A percentile compares a stretch with the other conserved stretches of the same genome.
Conservation (phyloP, 2,329 filamentous ascomycete genomes). For the Colletotrichum sp. region DNA sequence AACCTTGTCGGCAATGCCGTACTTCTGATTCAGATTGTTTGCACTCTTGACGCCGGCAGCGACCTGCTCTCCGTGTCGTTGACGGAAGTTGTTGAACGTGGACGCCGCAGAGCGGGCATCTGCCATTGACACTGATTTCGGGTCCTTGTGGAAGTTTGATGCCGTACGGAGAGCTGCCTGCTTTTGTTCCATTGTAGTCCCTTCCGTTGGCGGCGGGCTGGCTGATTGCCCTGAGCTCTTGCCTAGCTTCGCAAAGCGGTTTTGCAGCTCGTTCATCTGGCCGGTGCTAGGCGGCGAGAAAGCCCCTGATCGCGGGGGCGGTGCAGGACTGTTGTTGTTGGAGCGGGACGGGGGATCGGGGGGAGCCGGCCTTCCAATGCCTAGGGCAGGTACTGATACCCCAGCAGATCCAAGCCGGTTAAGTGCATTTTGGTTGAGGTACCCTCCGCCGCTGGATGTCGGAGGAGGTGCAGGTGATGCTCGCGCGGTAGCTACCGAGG, state of each 20-base stretch:
- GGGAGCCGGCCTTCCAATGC: slow-evolving; percentile 59
- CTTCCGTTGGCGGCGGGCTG: slow-evolving; percentile 40
- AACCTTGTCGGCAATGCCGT: slow-evolving; percentile 53
- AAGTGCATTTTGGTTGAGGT: slow-evolving; percentile 62
- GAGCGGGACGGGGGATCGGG: slow-evolving; percentile 24
- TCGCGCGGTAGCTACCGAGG: slow-evolving; percentile 18
- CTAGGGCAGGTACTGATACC: slow-evolving; percentile 78
- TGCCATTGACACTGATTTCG: slow-evolving; percentile 63
- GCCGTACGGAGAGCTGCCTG: slow-evolving; percentile 68
- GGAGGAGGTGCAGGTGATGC: slow-evolving; percentile 49
- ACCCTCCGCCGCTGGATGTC: slow-evolving; percentile 27
- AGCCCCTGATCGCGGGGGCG: slow-evolving; percentile 28
- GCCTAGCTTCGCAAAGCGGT: slow-evolving; percentile 64
- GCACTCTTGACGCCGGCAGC: slow-evolving; percentile 63
- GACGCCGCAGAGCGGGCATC: slow-evolving; percentile 63
- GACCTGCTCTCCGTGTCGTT: slow-evolving; percentile 73
- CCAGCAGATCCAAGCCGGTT: slow-evolving; percentile 74
- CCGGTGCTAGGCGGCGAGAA: slow-evolving; percentile 23
- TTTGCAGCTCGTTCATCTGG: slow-evolving; percentile 71
- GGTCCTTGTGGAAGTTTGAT: slow-evolving; percentile 62
- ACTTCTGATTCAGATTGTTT: slow-evolving; percentile 64
- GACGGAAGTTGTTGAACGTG: slow-evolving; percentile 72
- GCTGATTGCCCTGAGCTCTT: slow-evolving; percentile 34
- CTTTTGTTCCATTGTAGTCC: slow-evolving; percentile 69
- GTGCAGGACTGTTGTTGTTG: slow-evolving; percentile 31